These are phyloP conservation scores for Teunomyces panamensis DNA, from an alignment of 805 yeast genomes.

Conservation along the genomic window DNA sequence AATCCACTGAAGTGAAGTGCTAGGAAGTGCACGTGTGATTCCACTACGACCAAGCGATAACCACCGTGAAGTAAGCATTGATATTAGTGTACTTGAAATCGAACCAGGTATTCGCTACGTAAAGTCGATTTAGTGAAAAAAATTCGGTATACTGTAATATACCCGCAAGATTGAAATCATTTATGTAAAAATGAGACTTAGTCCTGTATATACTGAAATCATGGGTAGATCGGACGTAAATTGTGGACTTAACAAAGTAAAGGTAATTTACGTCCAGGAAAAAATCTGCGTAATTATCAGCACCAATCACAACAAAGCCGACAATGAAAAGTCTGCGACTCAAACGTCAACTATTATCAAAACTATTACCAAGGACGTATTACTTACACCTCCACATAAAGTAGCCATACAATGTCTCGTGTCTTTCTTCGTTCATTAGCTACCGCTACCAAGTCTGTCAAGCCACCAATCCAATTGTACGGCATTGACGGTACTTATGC, in stretches of 20 bases:
- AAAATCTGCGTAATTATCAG: neutral
- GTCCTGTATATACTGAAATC: neutral
- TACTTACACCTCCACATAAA: constrained; percentile 4
- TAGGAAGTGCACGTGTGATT: constrained; percentile 1
- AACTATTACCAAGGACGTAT: constrained; percentile 2
- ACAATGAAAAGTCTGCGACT: constrained; percentile 4
- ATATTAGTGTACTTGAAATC: neutral
- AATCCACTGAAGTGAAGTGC: neutral
- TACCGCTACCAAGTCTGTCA: constrained; percentile 60
- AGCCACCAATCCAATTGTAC: constrained; percentile 89
- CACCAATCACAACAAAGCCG: constrained; percentile 4
- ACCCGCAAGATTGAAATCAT: neutral
- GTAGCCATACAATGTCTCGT: constrained; percentile 37
- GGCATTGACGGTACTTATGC: constrained; percentile 98
- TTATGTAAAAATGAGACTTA: neutral
- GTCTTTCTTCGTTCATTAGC: constrained; percentile 70
- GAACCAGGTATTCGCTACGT: neutral
- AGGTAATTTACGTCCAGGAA: neutral
- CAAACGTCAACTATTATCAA: constrained; percentile 3
- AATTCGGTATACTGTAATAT: neutral
- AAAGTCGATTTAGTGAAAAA: neutral
- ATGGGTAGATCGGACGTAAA: neutral
- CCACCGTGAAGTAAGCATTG: constrained; percentile 3
- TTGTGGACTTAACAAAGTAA: neutral
- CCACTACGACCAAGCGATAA: constrained; percentile 1